phyloP scores from a whole-genome alignment of 2,329 filamentous ascomycete genomes.

The Xylaria sp. region DNA sequence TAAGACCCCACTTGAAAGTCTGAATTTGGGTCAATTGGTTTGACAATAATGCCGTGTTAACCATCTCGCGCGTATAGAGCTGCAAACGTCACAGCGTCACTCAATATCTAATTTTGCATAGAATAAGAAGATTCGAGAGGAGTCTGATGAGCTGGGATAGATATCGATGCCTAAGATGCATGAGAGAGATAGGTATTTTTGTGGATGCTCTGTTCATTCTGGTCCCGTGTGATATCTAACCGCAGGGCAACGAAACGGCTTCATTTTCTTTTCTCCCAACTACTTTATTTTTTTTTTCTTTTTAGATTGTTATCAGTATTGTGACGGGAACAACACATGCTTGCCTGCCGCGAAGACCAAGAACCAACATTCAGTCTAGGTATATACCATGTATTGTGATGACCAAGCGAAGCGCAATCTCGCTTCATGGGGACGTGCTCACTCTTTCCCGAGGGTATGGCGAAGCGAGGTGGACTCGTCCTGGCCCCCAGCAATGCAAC shows the following conservation, averaged over 20 bases:
- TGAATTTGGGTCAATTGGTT: conserved; percentile 6
- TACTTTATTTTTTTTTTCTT: background rate
- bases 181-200: background rate
- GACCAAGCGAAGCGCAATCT: conserved; percentile 4
- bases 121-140: background rate
- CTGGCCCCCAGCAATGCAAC: conserved; percentile 22
- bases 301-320: background rate
- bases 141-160: background rate
- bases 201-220: background rate
- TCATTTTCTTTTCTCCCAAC: background rate
- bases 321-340: background rate
- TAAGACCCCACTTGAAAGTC: background rate
- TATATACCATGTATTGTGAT: background rate
- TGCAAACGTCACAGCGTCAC: conserved; percentile 11
- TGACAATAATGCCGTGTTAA: background rate
- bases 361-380: background rate
- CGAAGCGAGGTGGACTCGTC: conserved; percentile 24
- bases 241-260: conserved; percentile 3
- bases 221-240: conserved; percentile 9
- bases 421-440: conserved; percentile 1
- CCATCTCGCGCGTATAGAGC: background rate
- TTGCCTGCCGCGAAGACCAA: background rate
- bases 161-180: background rate
- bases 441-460: conserved; percentile 16
- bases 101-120: conserved; percentile 14